phyloP scores from a whole-genome alignment of 2,329 filamentous ascomycete species.

The Pyrenochaeta sp. region DNA sequence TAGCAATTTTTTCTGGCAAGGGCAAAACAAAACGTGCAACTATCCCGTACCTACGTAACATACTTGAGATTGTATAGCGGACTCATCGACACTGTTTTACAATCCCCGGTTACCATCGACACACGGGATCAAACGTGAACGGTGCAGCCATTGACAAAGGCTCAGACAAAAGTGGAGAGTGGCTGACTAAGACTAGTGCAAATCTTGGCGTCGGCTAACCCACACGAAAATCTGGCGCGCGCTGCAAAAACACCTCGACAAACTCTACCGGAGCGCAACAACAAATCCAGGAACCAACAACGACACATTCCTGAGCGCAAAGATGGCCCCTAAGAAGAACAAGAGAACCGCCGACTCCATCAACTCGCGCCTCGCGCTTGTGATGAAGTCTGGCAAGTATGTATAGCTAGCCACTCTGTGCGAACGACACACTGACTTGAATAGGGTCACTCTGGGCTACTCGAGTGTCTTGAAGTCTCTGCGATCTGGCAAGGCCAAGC shows the following conservation, averaged over 20 bases:
- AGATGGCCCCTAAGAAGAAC: slow-evolving; percentile 76
- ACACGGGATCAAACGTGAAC: background rate
- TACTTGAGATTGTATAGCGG: background rate
- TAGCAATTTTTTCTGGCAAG: too few relatives aligned
- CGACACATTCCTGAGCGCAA: slow-evolving; percentile 51
- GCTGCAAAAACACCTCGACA: slow-evolving; percentile 8
- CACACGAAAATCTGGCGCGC: slow-evolving; percentile 19
- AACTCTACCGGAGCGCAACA: slow-evolving; percentile 46
- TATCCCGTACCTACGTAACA: background rate
- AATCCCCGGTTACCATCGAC: background rate
- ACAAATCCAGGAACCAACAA: slow-evolving; percentile 39
- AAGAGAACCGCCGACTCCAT: slow-evolving; percentile 88
- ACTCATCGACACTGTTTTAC: too few relatives aligned
- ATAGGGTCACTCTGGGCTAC: too few relatives aligned
- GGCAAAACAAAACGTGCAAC: too few relatives aligned
- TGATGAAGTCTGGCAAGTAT: slow-evolving; percentile 73
- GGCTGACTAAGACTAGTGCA: slow-evolving; percentile 19
- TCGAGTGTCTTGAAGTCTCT: slow-evolving; percentile 68
- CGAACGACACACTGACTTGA: too few relatives aligned
- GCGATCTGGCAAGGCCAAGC: slow-evolving; percentile 96
- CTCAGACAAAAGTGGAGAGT: background rate
- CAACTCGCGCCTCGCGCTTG: slow-evolving; percentile 72
- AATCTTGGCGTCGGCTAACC: slow-evolving; percentile 27
- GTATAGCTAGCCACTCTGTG: too few relatives aligned
- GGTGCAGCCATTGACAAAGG: too few relatives aligned